phyloP scores from a whole-genome alignment of 768 basidiomycete species.

The Holtermannia corniformis region DNA sequence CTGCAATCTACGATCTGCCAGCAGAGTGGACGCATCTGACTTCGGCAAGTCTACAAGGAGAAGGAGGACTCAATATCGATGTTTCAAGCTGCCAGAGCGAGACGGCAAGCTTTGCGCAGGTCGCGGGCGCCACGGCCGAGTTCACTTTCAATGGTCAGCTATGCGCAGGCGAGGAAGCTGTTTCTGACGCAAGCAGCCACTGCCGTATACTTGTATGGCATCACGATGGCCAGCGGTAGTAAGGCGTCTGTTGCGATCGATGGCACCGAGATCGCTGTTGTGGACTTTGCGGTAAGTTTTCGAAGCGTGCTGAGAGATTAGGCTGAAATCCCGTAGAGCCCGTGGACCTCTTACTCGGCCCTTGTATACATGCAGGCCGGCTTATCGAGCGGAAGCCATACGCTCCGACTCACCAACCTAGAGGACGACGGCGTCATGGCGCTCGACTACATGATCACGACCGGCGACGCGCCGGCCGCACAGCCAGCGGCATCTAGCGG shows the following conservation, averaged over 20 bases:
- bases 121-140: background rate
- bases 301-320: too few relatives aligned
- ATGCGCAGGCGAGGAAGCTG: background rate
- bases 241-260: constrained; percentile 16
- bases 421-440: background rate
- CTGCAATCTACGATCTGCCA: background rate
- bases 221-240: constrained; percentile 4
- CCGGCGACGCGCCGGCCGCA: background rate
- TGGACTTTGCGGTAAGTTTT: background rate
- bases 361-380: constrained; percentile 12
- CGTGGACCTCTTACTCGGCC: constrained; percentile 18
- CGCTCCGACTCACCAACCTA: constrained; percentile 4
- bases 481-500: background rate
- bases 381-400: constrained; percentile 6
- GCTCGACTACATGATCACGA: background rate
- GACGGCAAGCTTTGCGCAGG: background rate
- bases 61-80: background rate
- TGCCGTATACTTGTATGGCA: background rate
- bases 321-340: constrained; percentile 3
- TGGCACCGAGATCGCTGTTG: constrained; percentile 3
- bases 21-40: too few relatives aligned
- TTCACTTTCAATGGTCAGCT: background rate
- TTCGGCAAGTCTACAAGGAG: too few relatives aligned
- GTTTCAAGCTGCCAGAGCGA: background rate
- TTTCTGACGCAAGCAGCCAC: background rate